These are phyloP conservation scores for Volvox reticuliferus DNA, from an alignment of 139 green algal species.

Conservation along the genomic window DNA sequence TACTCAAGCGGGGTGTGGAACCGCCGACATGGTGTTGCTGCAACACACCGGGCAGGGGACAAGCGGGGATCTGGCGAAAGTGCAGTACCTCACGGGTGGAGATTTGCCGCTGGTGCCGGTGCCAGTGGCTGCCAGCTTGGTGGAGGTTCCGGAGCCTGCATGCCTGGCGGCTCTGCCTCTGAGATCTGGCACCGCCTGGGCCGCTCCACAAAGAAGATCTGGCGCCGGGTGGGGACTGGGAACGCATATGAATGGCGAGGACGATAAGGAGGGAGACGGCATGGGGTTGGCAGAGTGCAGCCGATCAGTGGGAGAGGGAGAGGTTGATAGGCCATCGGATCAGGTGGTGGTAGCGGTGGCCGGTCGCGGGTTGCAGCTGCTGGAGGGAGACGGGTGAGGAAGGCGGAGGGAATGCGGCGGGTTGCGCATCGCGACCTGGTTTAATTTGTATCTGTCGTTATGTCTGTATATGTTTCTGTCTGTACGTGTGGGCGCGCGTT, in stretches of 20 bases:
- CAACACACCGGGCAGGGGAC: too few relatives aligned
- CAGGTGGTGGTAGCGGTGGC: slow-evolving; percentile 22
- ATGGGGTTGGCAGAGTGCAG: neutral
- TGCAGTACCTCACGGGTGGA: neutral
- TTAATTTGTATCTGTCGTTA: too few relatives aligned
- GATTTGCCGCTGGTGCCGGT: neutral
- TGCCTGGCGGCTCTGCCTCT: slow-evolving; percentile 8
- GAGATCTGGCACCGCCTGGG: neutral
- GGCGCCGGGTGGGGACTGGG: neutral
- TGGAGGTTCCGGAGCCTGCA: slow-evolving; percentile 33
- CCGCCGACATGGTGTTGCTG: too few relatives aligned
- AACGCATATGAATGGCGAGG: neutral
- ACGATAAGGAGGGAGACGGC: neutral
- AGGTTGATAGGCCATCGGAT: neutral
- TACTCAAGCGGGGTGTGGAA: too few relatives aligned
- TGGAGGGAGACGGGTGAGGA: neutral
- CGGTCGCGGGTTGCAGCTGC: slow-evolving; percentile 21
- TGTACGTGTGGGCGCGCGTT: too few relatives aligned
- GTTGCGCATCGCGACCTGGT: too few relatives aligned
- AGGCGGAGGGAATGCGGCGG: too few relatives aligned
- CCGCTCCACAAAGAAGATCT: neutral
- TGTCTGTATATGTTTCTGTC: too few relatives aligned
- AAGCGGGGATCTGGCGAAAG: too few relatives aligned
- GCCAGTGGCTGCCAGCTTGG: neutral
- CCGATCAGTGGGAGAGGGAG: too few relatives aligned